Evolutionary conservation across 2,329 filamentous ascomycete genomes (phyloP).

Genomic region (Camptophora hylomeconis): DNA sequence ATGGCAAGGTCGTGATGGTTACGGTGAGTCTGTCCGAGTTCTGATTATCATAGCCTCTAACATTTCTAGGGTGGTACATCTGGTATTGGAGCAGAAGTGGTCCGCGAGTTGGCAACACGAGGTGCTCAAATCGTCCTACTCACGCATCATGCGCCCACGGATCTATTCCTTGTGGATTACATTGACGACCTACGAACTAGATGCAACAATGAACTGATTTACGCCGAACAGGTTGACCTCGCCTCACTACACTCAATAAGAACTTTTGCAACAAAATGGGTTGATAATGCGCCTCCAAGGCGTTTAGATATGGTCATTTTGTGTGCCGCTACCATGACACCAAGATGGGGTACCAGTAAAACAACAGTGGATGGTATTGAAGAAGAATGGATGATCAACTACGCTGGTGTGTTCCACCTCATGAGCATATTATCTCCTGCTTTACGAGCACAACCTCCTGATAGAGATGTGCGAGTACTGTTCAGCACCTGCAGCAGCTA

Average conservation of each 20-base stretch:
- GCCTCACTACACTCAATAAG: slow-evolving; percentile 80
- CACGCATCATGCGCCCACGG: slow-evolving; percentile 65
- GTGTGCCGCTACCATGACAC: slow-evolving; percentile 66
- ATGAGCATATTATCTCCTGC: slow-evolving; percentile 84
- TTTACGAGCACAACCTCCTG: slow-evolving; percentile 77
- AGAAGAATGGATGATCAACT: slow-evolving; percentile 88
- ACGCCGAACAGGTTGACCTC: slow-evolving; percentile 89
- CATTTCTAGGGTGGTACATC: slow-evolving; percentile 63
- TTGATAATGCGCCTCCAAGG: slow-evolving; percentile 83
- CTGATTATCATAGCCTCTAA: slow-evolving; percentile 2
- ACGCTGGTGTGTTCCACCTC: slow-evolving; percentile 88
- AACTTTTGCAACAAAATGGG: slow-evolving; percentile 91
- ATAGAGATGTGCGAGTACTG: slow-evolving; percentile 82
- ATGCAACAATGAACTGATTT: slow-evolving; percentile 76
- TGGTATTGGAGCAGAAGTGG: slow-evolving; percentile 71
- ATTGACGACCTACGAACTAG: slow-evolving; percentile 71
- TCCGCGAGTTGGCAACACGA: slow-evolving; percentile 59
- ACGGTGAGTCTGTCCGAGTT: slow-evolving; percentile 43
- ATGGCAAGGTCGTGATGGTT: slow-evolving; percentile 85
- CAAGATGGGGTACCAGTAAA: slow-evolving; percentile 46
- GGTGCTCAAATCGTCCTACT: slow-evolving; percentile 87
- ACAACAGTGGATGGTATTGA: slow-evolving; percentile 71
- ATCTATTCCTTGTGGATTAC: slow-evolving; percentile 84
- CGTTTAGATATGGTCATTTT: slow-evolving; percentile 83
- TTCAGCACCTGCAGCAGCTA: slow-evolving; percentile 82